Base-by-base conservation (phyloP, 495 filamentous ascomycete species). In the Parmelia sp. region DNA sequence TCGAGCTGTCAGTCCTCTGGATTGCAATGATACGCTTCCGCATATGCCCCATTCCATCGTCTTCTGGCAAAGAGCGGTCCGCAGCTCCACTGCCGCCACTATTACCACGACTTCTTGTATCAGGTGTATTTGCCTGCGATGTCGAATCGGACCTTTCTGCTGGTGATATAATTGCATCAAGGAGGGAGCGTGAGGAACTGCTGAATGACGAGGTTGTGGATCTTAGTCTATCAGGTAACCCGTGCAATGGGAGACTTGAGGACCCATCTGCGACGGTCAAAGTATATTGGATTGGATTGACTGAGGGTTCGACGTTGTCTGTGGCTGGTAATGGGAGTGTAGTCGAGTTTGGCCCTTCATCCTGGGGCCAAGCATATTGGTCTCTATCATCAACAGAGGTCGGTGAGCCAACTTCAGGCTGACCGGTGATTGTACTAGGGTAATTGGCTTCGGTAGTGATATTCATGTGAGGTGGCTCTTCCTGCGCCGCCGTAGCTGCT, bases 31-130 rank as follows among this genome's bases (percentile, higher is more conserved):
- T 93, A 73, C 86, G 87, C 65, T 79, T 82, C 62, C 94, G 80
- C 63, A 97, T 74, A 60, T 76, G 74, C 11, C 85, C 80, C 89
- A 96, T 96, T 37, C 94, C 94, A 80, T 99, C 94, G 74, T 99
- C 91, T 68, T 88, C 94, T 0, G 94, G 95, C 57, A 98, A 77
- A 27, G 78, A 67, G 60, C 73, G 51, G 47, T 55, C 55, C 69
- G 69, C 23, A 65, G 49, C 51, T 64, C 65, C 27, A 70, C 61
- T 29, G 55, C 21, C 59, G 64, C 65, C 36, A 42, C 58, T 62
- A 55, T 25, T 29, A 40, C 62, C 51, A 21, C 53, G 62, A 17
- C 42, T 25, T 39, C 57, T 23, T n/a, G 61, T 21, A 37, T 61
- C 42, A 21, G 60, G 57, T 25, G 51, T 44, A 27, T 65, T 47